Evolutionary conservation across 2,329 filamentous ascomycete species (phyloP).

Genomic region (Aspergillus arachidicola): DNA sequence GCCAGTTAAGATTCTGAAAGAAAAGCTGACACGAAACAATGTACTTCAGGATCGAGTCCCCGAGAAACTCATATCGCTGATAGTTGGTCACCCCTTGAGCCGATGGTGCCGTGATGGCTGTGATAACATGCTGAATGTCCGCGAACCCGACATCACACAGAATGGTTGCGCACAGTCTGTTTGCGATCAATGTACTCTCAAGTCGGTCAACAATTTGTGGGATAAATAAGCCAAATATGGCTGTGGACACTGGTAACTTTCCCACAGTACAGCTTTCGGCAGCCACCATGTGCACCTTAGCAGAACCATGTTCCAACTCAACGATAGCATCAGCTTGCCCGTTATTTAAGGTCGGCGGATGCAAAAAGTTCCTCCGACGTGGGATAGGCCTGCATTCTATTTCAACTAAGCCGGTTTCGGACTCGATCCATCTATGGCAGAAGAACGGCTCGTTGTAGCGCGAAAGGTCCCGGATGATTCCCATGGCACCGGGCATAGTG

Average conservation of each 20-base stretch:
- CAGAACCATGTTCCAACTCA: conserved; percentile 6
- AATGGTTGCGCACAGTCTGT: conserved; percentile 59
- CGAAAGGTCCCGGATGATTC: conserved; percentile 32
- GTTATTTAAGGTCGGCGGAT: conserved; percentile 15
- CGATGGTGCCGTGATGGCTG: conserved; percentile 69
- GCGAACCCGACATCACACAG: conserved; percentile 58
- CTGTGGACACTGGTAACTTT: conserved; percentile 49
- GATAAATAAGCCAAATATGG: conserved; percentile 62
- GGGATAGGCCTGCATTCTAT: conserved; percentile 33
- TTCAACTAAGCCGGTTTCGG: conserved; percentile 15
- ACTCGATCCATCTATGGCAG: conserved; percentile 29
- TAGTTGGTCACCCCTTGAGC: conserved; percentile 69
- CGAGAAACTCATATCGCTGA: conserved; percentile 82
- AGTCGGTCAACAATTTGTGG: conserved; percentile 74
- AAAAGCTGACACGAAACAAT: conserved; percentile 68
- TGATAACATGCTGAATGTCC: conserved; percentile 60
- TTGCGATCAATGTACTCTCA: conserved; percentile 65
- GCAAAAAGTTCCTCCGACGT: conserved; percentile 31
- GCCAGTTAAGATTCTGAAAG: conserved; percentile 63
- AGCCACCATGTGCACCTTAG: conserved; percentile 25
- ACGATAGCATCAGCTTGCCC: conserved; percentile 4
- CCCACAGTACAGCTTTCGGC: conserved; percentile 37
- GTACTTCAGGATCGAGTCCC: conserved; percentile 81
- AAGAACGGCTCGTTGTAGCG: conserved; percentile 27
- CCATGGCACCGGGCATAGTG: conserved; percentile 5